Conservation (phyloP, 163 green algal species). For the Chloromonas sp. region DNA sequence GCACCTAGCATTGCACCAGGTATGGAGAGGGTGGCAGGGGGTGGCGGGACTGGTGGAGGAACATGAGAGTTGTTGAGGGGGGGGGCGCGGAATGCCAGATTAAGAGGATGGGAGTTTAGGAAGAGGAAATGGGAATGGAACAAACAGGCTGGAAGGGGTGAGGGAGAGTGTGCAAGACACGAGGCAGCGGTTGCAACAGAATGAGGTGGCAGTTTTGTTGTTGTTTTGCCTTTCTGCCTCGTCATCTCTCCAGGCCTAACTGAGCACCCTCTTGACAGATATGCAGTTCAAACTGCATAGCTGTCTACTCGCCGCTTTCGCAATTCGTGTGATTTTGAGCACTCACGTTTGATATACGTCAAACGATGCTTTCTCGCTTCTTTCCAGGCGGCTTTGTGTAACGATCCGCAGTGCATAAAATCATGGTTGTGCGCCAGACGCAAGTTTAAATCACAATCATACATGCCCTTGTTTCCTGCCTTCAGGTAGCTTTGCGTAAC, state of each 20-base stretch:
- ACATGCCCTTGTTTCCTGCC: no score
- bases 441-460: no score
- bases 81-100: not conserved
- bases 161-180: not conserved
- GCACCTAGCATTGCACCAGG: conserved; percentile 42
- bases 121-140: not conserved
- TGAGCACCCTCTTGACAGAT: no score
- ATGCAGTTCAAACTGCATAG: no score
- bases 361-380: no score
- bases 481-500: not conserved
- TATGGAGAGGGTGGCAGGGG: conserved; percentile 3
- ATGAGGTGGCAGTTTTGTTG: not conserved
- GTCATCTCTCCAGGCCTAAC: no score
- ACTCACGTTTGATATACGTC: no score
- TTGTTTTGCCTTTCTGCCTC: no score
- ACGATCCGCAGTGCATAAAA: not conserved
- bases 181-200: not conserved
- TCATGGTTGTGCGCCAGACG: no score
- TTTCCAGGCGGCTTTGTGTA: not conserved
- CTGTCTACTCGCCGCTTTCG: no score
- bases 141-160: not conserved
- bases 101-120: not conserved
- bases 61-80: not conserved
- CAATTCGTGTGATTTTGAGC: no score
- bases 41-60: not conserved